phyloP scores from a whole-genome alignment of 192 early-diverging fungal species.

The Backusella macrospora region DNA sequence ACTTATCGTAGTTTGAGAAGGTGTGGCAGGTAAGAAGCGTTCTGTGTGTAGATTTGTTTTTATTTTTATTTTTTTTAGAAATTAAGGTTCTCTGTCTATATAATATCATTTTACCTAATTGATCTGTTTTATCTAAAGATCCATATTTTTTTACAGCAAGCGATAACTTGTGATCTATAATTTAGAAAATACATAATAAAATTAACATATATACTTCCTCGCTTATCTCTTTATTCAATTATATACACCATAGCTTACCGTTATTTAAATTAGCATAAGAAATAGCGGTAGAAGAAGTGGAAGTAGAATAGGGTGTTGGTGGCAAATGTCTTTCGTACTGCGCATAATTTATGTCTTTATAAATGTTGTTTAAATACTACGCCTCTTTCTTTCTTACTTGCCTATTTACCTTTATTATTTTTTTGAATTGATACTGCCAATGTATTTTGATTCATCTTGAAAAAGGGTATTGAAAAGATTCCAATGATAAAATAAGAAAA shows the following conservation, averaged over 20 bases:
- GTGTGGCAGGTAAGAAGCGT: conserved; percentile 8
- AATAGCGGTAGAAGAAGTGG: not conserved
- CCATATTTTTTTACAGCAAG: not conserved
- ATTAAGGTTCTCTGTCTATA: not conserved
- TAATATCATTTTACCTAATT: not conserved
- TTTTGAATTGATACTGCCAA: not conserved
- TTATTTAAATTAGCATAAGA: not conserved
- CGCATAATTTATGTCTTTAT: not conserved
- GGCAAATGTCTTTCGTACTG: not conserved
- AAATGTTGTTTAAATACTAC: not conserved
- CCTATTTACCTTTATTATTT: not conserved
- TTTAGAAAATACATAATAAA: no score
- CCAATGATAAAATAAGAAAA: not conserved
- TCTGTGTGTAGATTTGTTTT: not conserved
- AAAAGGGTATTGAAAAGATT: not conserved
- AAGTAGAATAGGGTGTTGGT: conserved; percentile 2
- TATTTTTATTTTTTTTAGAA: not conserved
- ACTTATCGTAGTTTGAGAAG: conserved; percentile 8
- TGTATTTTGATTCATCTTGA: not conserved
- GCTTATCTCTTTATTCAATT: not conserved
- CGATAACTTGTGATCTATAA: no score
- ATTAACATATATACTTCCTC: not conserved
- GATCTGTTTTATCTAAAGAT: conserved; percentile 6
- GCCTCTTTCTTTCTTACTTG: no score
- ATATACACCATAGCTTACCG: no score